These are phyloP conservation scores for Plectosphaerella cucumerina DNA, from an alignment of 2,329 filamentous ascomycete genomes.

Conservation along the genomic window DNA sequence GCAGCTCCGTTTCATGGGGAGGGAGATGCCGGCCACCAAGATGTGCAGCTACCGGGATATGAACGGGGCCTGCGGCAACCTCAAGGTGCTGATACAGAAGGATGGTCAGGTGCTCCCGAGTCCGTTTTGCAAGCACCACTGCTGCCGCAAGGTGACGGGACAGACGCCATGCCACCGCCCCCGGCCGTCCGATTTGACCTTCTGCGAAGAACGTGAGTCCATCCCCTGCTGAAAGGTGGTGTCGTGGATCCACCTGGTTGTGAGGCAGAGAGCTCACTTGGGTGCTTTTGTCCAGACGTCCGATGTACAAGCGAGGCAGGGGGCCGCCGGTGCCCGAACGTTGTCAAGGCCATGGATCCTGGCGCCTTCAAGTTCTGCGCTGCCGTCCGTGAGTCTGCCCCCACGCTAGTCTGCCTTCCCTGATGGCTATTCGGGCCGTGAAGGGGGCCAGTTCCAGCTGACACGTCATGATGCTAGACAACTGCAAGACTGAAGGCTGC, in stretches of 20 bases:
- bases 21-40: not conserved
- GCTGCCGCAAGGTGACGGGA: conserved; percentile 10
- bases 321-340: conserved; percentile 7
- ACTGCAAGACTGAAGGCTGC: conserved; percentile 20
- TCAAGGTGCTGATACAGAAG: conserved; percentile 7
- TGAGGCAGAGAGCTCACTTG: not conserved
- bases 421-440: not conserved
- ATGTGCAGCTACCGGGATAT: conserved; percentile 5
- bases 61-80: conserved; percentile 7
- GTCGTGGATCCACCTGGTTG: no score
- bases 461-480: conserved; percentile 14
- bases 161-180: no score
- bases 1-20: not conserved
- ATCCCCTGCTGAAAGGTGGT: not conserved
- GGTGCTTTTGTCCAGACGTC: conserved; percentile 1
- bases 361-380: conserved; percentile 9
- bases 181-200: no score
- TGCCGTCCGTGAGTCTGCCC: conserved; percentile 5
- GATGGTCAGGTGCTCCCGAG: conserved; percentile 4
- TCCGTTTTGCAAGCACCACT: conserved; percentile 10
- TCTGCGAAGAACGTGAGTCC: no score
- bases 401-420: no score
- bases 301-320: conserved; percentile 6
- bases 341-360: conserved; percentile 11
- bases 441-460: no score